phyloP scores from a whole-genome alignment of 805 yeast species.

The Cyberlindnera amylophila region DNA sequence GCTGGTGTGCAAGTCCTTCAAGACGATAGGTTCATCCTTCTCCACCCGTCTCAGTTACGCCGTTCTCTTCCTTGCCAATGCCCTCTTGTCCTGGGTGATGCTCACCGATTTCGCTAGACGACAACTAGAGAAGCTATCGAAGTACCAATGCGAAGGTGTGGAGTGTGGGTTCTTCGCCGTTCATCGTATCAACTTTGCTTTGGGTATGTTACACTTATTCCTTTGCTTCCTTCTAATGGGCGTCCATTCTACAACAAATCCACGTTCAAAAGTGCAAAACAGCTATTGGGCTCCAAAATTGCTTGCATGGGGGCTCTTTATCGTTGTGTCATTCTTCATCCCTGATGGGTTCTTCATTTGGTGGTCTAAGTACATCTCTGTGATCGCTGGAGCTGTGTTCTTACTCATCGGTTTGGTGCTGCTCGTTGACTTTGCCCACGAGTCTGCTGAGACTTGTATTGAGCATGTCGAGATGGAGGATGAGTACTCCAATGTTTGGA shows the following conservation, averaged over 20 bases:
- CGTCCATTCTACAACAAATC: conserved; percentile 72
- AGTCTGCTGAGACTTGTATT: conserved; percentile 96
- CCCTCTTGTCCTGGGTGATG: conserved; percentile 88
- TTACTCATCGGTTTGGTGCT: conserved; percentile 85
- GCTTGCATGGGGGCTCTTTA: conserved; percentile 50
- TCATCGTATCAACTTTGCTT: conserved; percentile 85
- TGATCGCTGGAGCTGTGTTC: conserved; percentile 78
- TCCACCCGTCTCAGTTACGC: conserved; percentile 91
- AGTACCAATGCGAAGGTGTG: conserved; percentile 72
- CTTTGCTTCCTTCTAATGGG: conserved; percentile 67
- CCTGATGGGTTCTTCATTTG: conserved; percentile 84
- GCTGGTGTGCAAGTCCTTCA: conserved; percentile 51
- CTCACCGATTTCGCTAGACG: conserved; percentile 74
- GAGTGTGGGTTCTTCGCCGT: conserved; percentile 94
- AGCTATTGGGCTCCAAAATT: conserved; percentile 87
- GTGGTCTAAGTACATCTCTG: conserved; percentile 90
- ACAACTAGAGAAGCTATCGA: conserved; percentile 67
- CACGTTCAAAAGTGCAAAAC: conserved; percentile 81
- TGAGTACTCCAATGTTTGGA: conserved; percentile 62
- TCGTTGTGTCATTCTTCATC: conserved; percentile 64
- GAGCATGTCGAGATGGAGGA: conserved; percentile 85
- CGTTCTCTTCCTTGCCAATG: conserved; percentile 66
- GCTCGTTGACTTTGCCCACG: conserved; percentile 94
- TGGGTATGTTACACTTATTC: conserved; percentile 73
- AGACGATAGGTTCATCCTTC: conserved; percentile 54